These are phyloP conservation scores for Erigeron canadensis DNA, from an alignment of 129 eudicot species.

Conservation along the genomic window DNA sequence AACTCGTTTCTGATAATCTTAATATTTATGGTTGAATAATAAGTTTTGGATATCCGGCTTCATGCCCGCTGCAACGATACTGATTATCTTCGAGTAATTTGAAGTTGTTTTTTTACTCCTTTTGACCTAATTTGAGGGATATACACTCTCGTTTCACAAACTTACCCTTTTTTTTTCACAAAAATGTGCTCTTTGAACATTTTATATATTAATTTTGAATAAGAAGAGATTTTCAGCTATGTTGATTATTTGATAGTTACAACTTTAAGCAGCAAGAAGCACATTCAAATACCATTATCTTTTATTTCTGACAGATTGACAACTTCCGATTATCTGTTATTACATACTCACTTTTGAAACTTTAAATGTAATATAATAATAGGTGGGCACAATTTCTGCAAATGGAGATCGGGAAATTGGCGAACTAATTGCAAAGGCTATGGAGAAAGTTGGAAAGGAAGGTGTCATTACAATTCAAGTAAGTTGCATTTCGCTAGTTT, in stretches of 20 bases:
- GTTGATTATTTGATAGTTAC: neutral
- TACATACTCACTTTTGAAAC: neutral
- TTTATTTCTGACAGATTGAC: neutral
- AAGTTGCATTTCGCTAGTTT: constrained; percentile 8
- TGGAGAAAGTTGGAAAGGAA: constrained; percentile 88
- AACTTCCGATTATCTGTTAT: neutral
- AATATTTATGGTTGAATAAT: too few species aligned
- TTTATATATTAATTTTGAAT: neutral
- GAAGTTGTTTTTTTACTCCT: neutral
- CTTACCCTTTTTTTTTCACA: neutral
- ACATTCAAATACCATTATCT: neutral
- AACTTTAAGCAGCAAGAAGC: neutral
- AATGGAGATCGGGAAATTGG: constrained; percentile 89
- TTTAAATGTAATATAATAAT: constrained; percentile 9
- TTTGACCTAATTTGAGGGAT: neutral
- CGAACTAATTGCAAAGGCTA: constrained; percentile 82
- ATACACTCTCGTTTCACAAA: neutral
- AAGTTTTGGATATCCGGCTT: neutral
- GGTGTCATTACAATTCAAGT: constrained; percentile 84
- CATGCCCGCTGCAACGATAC: neutral
- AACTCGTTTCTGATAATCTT: too few species aligned
- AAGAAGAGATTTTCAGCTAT: neutral
- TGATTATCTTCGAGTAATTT: neutral
- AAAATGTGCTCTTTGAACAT: neutral
- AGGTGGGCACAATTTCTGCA: constrained; percentile 87